Base-by-base conservation (phyloP, 2,329 filamentous ascomycete species). In the Penicillium sp. region DNA sequence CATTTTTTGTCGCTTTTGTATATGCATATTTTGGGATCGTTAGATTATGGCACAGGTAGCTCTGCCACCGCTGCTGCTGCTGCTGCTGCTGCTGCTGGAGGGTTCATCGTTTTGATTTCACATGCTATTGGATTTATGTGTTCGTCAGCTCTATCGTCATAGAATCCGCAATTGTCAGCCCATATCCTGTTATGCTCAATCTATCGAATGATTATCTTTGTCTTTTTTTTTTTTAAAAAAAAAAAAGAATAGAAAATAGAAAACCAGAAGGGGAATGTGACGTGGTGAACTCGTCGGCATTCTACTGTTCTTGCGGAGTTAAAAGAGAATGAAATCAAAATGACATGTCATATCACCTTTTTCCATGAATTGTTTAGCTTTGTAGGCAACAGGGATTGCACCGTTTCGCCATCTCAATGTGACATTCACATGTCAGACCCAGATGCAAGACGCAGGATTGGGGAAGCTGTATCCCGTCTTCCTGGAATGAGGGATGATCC, bases 271-370 rank as follows among this genome's bases (percentile, higher is more conserved):
- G 37, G 40, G 26, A 46, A 49, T 44, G 40, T 46, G 44, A 48
- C 49, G 17, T 33, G 15, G 13, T 23, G 15, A 9, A 12, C 40
- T 30, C 33, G 34, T 39, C 40, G 24, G 50, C 18, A 29, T 29
- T 42, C 26, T n/a, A 17, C 10, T 26, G 21, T 10, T 23, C 21
- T 27, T 23, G 21, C 13, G 26, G 26, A 13, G 7, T 42, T 29
- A 3, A 10, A 26, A 15, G 15, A 32, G 9, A 18, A 26, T 45
- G 44, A 49, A 36, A 49, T 49, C 44, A 12, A 51, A 51, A 34
- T 36, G 54, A 60, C 30, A 47, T 34, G 43, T 61, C 59, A 53
- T n/a, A 34, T 23, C 8, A 9, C n/a, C n/a, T 45, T 13, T 12
- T 12, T 47, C 17, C n/a, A 32, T n/a, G 13, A 10, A 13, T 3